Conservation (phyloP, 306 rosid genomes). For the Fagus crenata region DNA sequence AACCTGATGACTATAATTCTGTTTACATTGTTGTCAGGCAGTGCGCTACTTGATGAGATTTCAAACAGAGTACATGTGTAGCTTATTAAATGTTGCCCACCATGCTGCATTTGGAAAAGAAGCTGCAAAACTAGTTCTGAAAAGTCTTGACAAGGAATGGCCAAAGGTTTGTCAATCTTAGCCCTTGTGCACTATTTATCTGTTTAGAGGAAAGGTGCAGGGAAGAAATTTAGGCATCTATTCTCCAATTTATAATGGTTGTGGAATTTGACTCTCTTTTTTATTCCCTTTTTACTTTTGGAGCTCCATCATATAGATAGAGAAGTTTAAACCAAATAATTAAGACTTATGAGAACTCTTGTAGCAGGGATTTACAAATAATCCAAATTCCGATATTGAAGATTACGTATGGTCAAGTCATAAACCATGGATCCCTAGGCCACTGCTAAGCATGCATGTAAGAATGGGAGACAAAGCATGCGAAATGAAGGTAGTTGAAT, state of each 20-base stretch:
- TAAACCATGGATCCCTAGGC: conserved; percentile 87
- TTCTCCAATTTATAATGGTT: not conserved
- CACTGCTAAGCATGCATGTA: conserved; percentile 81
- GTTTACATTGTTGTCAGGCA: conserved; percentile 49
- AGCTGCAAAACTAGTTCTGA: conserved; percentile 71
- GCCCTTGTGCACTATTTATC: conserved; percentile 19
- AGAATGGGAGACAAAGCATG: conserved; percentile 93
- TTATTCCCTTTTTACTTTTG: not conserved
- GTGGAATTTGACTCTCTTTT: not conserved
- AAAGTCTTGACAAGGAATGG: conserved; percentile 51
- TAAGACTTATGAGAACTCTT: not conserved
- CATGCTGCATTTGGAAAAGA: conserved; percentile 80
- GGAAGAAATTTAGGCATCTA: not conserved
- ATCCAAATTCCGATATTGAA: conserved; percentile 56
- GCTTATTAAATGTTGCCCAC: conserved; percentile 71
- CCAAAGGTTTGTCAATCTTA: conserved; percentile 53
- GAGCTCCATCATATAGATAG: not conserved
- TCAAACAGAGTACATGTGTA: conserved; percentile 76
- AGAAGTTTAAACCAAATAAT: not conserved
- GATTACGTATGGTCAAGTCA: conserved; percentile 87
- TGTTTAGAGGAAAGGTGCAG: conserved; percentile 5
- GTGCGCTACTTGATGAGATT: conserved; percentile 88
- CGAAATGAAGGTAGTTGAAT: conserved; percentile 83
- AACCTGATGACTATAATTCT: not conserved
- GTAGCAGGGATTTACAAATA: conserved; percentile 36